Base-by-base conservation (phyloP, 371 early-diverging fungal species). In the Lichtheimia hyalospora region DNA sequence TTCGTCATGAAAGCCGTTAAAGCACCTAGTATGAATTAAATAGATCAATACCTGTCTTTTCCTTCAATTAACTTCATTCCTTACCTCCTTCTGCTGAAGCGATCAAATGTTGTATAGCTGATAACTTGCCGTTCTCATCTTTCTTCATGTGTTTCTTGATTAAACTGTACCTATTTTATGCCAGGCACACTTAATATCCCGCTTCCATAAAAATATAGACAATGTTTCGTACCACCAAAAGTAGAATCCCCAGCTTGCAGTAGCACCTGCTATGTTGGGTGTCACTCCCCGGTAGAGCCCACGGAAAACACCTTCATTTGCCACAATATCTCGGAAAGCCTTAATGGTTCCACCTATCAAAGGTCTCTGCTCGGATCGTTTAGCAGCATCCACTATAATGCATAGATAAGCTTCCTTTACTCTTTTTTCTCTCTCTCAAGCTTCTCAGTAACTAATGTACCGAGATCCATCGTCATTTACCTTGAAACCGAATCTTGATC, bases 241-340 rank as follows among this genome's bases (percentile, higher is more conserved):
- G 69, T 97, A 98, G 43, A 98, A 78, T 0, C 95, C 97, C 97
- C 98, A 98, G 48, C 92, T 92, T 14, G 89, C 71, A 8, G 94
- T 89, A n/a, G 96, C 87, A 1, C 97, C 98, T 3, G 91, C 92
- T 60, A 96, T 83, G 61, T 94, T 98, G 41, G 98, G 90, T 3
- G 88, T 62, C 2, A 98, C 71, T 12, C 97, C 98, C 27, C 94
- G 84, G 68, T 98, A 98, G 13, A 98, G 79, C 3, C 95, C 96
- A 3, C 82, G 72, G 43, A 84, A 66, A 15, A 74, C 46, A 24
- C 88, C 87, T 69, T 84, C 86, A 10, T 75, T 75, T 20, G 56
- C 63, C 7, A 86, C 58, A 44, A 90, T 87, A 15, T 74, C 60
- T 16, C 79, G 78, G 14, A 89, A 83, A 16, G 89, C 79, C 48